Evolutionary conservation across 108 stramenopile genomes (phyloP).

Genomic region (Skeletonema potamos): DNA sequence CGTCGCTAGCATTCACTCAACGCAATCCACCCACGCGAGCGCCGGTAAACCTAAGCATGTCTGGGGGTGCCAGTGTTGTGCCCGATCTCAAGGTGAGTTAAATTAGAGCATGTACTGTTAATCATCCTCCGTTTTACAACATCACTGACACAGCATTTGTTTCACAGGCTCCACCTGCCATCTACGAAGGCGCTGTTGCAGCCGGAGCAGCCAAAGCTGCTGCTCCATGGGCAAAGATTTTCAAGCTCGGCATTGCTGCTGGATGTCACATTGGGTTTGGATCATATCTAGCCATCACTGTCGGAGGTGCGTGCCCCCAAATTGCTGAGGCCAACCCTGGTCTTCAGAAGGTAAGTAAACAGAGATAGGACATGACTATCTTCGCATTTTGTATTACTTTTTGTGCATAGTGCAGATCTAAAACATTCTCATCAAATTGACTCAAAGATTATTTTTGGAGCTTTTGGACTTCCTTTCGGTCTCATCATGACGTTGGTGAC

Average conservation of each 20-base stretch:
- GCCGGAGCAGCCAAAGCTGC: slow-evolving; percentile 81
- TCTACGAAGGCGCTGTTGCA: slow-evolving; percentile 79
- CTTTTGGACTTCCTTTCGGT: slow-evolving; percentile 86
- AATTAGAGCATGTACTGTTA: background rate
- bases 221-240: slow-evolving; percentile 67
- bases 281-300: slow-evolving; percentile 80
- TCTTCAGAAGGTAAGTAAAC: slow-evolving; percentile 68
- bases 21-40: slow-evolving; percentile 13
- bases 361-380: background rate
- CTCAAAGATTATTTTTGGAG: slow-evolving; percentile 71
- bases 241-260: slow-evolving; percentile 82
- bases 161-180: slow-evolving; percentile 62
- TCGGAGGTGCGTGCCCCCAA: slow-evolving; percentile 84
- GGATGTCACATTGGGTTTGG: slow-evolving; percentile 90
- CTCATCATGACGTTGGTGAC: slow-evolving; percentile 84
- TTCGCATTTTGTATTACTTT: background rate
- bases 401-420: background rate
- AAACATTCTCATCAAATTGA: background rate
- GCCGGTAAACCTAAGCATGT: slow-evolving; percentile 53
- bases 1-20: slow-evolving; percentile 22
- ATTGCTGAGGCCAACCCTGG: slow-evolving; percentile 87
- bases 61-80: slow-evolving; percentile 43
- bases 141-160: background rate
- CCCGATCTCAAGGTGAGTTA: slow-evolving; percentile 56
- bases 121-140: background rate